Evolutionary conservation across 805 yeast species (phyloP).

Genomic region (Candida manassasensis): DNA sequence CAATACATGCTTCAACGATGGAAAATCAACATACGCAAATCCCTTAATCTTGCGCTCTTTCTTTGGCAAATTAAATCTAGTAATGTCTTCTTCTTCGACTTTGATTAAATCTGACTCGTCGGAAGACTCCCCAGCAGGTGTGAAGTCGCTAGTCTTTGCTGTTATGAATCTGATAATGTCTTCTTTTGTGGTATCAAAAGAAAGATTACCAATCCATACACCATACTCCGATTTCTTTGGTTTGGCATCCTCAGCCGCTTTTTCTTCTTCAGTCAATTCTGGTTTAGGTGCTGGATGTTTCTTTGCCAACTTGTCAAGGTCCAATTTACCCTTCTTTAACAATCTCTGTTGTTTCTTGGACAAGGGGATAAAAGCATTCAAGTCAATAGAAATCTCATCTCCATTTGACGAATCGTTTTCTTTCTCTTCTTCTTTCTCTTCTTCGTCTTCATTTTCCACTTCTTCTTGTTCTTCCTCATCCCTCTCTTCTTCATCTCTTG

Average conservation of each 20-base stretch:
- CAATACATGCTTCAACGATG: conserved; percentile 52
- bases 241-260: conserved; percentile 23
- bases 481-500: conserved; percentile 7
- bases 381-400: conserved; percentile 65
- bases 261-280: conserved; percentile 23
- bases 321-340: conserved; percentile 75
- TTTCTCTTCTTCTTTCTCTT: conserved; percentile 15
- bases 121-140: conserved; percentile 12
- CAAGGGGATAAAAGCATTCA: conserved; percentile 69
- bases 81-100: conserved; percentile 55
- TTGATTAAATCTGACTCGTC: conserved; percentile 20
- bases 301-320: conserved; percentile 49
- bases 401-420: conserved; percentile 6
- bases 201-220: conserved; percentile 92
- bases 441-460: conserved; percentile 8
- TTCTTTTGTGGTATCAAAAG: conserved; percentile 77
- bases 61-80: conserved; percentile 78
- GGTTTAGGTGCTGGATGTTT: conserved; percentile 40
- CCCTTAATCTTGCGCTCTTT: conserved; percentile 69
- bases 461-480: conserved; percentile 9
- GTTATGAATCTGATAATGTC: conserved; percentile 64
- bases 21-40: conserved; percentile 86
- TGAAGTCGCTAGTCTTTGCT: conserved; percentile 46
- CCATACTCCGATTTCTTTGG: conserved; percentile 54
- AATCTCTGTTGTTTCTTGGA: conserved; percentile 89